Conservation (phyloP, 1,284 basidiomycete genomes). For the Irpex rosettiformis region DNA sequence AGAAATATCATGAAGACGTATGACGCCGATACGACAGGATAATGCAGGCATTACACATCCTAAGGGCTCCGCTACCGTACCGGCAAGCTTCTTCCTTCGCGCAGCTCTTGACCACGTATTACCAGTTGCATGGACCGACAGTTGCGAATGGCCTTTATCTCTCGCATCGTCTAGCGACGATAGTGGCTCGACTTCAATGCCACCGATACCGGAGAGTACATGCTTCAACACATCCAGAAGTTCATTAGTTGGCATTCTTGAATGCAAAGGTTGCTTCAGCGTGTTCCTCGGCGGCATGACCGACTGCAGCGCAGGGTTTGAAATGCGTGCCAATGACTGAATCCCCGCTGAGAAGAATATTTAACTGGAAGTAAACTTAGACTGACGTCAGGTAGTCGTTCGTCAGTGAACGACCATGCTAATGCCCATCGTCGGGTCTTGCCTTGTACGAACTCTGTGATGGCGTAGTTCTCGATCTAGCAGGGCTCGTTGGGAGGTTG, state of each 20-base stretch:
- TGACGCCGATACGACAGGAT: constrained; percentile 24
- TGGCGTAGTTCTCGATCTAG: constrained; percentile 81
- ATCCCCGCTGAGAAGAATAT: constrained; percentile 14
- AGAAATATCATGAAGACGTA: background rate
- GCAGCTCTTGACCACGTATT: constrained; percentile 80
- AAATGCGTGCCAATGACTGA: constrained; percentile 51
- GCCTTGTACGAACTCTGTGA: constrained; percentile 82
- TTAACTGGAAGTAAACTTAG: background rate
- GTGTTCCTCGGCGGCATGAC: constrained; percentile 57
- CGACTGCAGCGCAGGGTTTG: constrained; percentile 38
- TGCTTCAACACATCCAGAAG: constrained; percentile 22
- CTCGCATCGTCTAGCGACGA: background rate
- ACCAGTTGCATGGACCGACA: constrained; percentile 40
- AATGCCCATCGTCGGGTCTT: constrained; percentile 87
- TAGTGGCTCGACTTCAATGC: constrained; percentile 20
- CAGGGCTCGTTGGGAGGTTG: background rate
- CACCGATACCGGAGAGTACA: constrained; percentile 35
- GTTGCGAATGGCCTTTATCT: constrained; percentile 5
- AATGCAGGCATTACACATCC: constrained; percentile 4
- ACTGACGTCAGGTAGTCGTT: constrained; percentile 75
- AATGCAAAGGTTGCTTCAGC: constrained; percentile 36
- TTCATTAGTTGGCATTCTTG: constrained; percentile 15
- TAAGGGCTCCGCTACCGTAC: background rate
- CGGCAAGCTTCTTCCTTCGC: constrained; percentile 39
- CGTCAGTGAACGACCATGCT: constrained; percentile 74